Evolutionary conservation across 106 monocot species (phyloP), one percentile per base, ranked within the genome.

Genomic region (Hemerocallis citrina): DNA sequence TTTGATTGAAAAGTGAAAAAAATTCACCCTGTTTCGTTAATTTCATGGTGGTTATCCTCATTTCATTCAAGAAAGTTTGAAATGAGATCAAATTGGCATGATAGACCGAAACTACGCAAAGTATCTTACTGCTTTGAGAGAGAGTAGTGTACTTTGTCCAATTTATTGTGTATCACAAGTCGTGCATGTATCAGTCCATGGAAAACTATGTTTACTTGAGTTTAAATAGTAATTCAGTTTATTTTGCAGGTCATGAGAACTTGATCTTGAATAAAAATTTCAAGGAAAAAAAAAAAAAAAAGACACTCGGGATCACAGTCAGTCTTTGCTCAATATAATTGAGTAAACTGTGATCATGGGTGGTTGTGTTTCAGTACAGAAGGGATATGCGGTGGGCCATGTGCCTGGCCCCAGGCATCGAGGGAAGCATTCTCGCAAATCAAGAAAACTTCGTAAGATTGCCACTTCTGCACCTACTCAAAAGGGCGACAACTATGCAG

Each of bases 321-420:
- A 3, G 19, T 6, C 57, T 21, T 10, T 20, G 3, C 5, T 32
- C 5, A 34, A 56, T 56, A 7, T 19, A 21, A 22, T 49, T 7
- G 21, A 49, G 49, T 19, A 49, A 49, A 36, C 14, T 6, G 55
- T 8, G 6, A 62, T 62, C 50, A 70, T 70, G 70, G 70, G 70
- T 41, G 62, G 61, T 24, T 70, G 70, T 14, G 61, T 52, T 16
- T 70, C 70, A 20, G 62, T 70, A 7, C 58, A 50, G 42, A 39
- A 42, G 14, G 23, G 42, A 43, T 38, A 7, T 28, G 31, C 6
- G 8, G 43, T 52, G 5, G 39, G 5, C 49, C n/a, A n/a, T n/a
- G n/a, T n/a, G n/a, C 27, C 36, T 28, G 22, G 20, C 61, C 4
- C 27, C n/a, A 62, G 61, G 43, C 28, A 4, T 5, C 25, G 61